Conservation (phyloP, 1,284 basidiomycete species). For the Ganoderma multipileum region DNA sequence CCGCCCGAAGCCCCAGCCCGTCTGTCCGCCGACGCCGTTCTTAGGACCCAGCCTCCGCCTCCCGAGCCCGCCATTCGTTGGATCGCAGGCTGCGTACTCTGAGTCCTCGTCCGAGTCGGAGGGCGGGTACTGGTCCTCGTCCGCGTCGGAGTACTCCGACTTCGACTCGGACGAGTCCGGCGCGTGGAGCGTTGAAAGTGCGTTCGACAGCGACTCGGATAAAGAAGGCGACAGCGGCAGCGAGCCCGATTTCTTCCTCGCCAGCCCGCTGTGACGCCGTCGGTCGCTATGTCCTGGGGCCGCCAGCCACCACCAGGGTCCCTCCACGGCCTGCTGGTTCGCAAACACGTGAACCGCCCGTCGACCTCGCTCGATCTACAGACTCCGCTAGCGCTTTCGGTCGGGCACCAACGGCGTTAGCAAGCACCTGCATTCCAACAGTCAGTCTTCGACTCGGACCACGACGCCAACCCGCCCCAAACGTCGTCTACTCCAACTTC, state of each 20-base stretch:
- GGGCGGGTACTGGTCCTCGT: neutral
- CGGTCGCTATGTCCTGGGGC: too few species aligned
- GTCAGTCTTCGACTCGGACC: too few species aligned
- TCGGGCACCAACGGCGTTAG: too few species aligned
- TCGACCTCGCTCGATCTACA: too few species aligned
- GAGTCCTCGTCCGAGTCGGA: neutral
- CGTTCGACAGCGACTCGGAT: neutral
- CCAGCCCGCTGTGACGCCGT: too few species aligned
- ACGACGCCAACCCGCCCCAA: too few species aligned
- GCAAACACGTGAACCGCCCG: too few species aligned
- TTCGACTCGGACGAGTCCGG: neutral
- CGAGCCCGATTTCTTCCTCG: neutral
- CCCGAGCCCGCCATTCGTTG: neutral
- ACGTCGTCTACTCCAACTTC: too few species aligned
- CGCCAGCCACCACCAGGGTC: too few species aligned
- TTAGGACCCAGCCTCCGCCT: neutral
- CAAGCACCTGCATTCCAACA: too few species aligned
- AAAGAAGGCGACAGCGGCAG: neutral
- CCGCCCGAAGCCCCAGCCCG: neutral
- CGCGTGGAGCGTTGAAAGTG: neutral
- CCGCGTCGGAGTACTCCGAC: neutral
- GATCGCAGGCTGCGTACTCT: neutral
- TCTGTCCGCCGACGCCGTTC: constrained; percentile 1
- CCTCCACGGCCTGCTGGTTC: too few species aligned
- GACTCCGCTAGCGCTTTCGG: too few species aligned